A percentile compares a stretch with the other conserved stretches of the same genome.
phyloP scores from a whole-genome alignment of 1,284 basidiomycete genomes.

The Rhizopogon hawkerae region DNA sequence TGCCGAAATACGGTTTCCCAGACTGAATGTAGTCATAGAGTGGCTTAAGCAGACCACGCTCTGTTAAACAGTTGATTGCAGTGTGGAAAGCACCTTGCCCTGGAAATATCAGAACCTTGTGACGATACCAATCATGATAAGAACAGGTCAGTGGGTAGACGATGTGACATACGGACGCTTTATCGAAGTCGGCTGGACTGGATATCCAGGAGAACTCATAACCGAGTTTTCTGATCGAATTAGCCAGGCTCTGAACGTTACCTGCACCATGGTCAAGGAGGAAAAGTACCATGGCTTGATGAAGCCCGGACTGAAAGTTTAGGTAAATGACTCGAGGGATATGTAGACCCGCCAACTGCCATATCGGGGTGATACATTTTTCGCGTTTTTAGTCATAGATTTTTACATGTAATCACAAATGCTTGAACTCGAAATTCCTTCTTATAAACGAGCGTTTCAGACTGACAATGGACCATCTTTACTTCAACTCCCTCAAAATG shows the following conservation, averaged over 20 bases:
- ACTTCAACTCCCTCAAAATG: constrained; percentile 17
- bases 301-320: not conserved
- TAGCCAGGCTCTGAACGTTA: constrained; percentile 90
- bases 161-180: constrained; percentile 71
- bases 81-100: constrained; percentile 95
- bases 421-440: constrained; percentile 3
- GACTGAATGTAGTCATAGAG: constrained; percentile 79
- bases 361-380: constrained; percentile 10
- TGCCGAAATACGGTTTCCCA: constrained; percentile 93
- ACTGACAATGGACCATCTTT: constrained; percentile 10
- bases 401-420: not conserved
- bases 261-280: constrained; percentile 95
- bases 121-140: constrained; percentile 15
- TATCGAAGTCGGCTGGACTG: constrained; percentile 75
- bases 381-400: not conserved
- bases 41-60: constrained; percentile 74
- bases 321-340: too few species aligned
- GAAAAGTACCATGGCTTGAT: constrained; percentile 57
- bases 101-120: constrained; percentile 90
- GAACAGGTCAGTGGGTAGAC: constrained; percentile 6
- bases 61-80: constrained; percentile 72
- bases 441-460: constrained; percentile 15
- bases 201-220: constrained; percentile 89
- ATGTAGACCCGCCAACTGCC: not conserved
- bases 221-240: constrained; percentile 84